These are phyloP conservation scores for Petrea volubilis DNA, from an alignment of 257 asterid genomes.

Conservation along the genomic window DNA sequence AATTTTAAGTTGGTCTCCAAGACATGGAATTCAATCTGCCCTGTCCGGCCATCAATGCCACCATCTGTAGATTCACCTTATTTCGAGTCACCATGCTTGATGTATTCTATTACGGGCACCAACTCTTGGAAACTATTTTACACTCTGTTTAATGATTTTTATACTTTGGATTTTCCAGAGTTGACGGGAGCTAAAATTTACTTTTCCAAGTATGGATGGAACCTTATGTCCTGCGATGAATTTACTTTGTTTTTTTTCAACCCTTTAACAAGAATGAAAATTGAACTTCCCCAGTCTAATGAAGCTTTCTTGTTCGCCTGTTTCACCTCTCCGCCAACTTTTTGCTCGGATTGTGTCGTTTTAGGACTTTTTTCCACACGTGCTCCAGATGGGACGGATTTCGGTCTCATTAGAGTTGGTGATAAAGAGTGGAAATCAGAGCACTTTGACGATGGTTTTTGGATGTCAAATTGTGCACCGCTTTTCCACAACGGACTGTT, in stretches of 20 bases:
- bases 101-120: no score
- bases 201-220: neutral
- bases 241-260: neutral
- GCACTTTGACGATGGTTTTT: neutral
- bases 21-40: no score
- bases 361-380: neutral
- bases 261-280: neutral
- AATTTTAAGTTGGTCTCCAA: no score
- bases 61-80: no score
- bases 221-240: neutral
- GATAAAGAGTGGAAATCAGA: neutral
- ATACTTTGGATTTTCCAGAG: neutral
- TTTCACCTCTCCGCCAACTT: neutral
- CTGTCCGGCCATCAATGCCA: no score
- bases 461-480: neutral
- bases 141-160: neutral
- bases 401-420: neutral
- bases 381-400: rapidly evolving
- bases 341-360: neutral
- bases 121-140: no score
- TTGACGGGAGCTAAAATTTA: neutral
- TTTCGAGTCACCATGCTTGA: no score
- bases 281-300: neutral
- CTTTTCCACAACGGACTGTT: neutral
- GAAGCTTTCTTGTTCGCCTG: neutral